Evolutionary conservation across 768 basidiomycete genomes (phyloP), one percentile per base, ranked within the genome.

Genomic region (Lactarius trivialis): DNA sequence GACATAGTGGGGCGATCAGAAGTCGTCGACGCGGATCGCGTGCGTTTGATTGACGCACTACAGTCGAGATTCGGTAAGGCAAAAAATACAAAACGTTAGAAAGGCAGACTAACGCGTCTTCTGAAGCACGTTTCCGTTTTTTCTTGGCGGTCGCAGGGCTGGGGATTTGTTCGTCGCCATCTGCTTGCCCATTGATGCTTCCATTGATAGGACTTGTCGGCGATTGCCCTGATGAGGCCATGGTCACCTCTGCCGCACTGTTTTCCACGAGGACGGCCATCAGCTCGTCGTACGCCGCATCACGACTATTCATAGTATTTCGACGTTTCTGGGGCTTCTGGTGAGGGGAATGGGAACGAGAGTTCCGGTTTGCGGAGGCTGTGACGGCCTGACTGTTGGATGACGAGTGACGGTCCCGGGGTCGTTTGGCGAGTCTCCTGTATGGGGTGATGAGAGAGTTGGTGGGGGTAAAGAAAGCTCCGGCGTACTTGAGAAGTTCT

Each of bases 271-370:
- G 36, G 48, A 58, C 58, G 32, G 62, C 55, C 60, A 90, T 72
- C 70, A 86, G 92, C 70, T 94, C 90, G 71, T 96, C 95, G 71
- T 93, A 95, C 14, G 86, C 88, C 17, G 95, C 92, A 73, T 97
- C 96, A 60, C 96, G 80, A 70, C 92, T 95, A 73, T 98, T 98
- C 93, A 99, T 96, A 55, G 97, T 99, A 69, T 92, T 93, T 63
- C 97, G 81, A 56, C 92, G 85, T 76, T 94, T 96, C 43, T 89
- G 81, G n/a, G 83, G 80, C 65, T 84, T 85, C 37, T 80, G 73
- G 63, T 79, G 76, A 9, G 77, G 91, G 28, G 87, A 91, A 73
- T 84, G 88, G 24, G 88, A 90, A 56, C 86, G 88, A 60, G 87
- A 89, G 58, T 84, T 78, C 65, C 87, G 87, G 50, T 82, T 79